Base-by-base conservation (phyloP, 768 basidiomycete species). In the Hemileccinum impolitum region DNA sequence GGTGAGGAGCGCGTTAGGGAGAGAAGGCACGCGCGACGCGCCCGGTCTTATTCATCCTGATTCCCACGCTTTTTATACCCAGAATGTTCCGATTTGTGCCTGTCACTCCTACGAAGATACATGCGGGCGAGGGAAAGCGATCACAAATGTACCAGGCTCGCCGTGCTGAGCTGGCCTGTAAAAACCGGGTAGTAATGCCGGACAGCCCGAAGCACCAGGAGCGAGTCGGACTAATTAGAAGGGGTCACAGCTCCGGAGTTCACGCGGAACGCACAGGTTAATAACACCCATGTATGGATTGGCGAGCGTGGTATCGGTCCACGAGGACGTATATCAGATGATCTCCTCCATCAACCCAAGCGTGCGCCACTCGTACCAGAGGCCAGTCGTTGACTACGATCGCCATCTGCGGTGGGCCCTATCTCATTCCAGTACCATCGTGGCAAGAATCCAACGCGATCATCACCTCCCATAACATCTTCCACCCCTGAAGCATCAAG, bases 391-490 rank as follows among this genome's bases (percentile, higher is more conserved):
- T 46, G 56, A n/a, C 38, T 51, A 19, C 50, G 48, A 49, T 26
- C 32, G 50, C 44, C 50, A 12, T 57, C 41, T 1, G 35, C 6
- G 17, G 34, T 11, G 10, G 13, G 39, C 7, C 6, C 48, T 26
- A 62, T 18, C 42, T 66, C 65, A 8, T 76, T 66, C 61, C 69
- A 86, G 65, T 84, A 91, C 84, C 84, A 86, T 53, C 66, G 72
- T 10, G 90, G 90, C 35, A 92, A 60, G 56, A 92, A 87, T n/a
- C 90, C 90, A 18, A 88, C 76, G 42, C 90, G 71, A 45, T 87
- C 85, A 65, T 90, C 87, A 5, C 79, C 81, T 19, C 71, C 77
- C 50, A 69, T 70, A 2, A 89, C 85, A 15, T 87, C 87, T 39
- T 68, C 71, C 26, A 81, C 68, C 10, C 72, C 81, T 40, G 58